Base-by-base conservation (phyloP, 2,329 filamentous ascomycete species). In the Ceratocystis cubensis region DNA sequence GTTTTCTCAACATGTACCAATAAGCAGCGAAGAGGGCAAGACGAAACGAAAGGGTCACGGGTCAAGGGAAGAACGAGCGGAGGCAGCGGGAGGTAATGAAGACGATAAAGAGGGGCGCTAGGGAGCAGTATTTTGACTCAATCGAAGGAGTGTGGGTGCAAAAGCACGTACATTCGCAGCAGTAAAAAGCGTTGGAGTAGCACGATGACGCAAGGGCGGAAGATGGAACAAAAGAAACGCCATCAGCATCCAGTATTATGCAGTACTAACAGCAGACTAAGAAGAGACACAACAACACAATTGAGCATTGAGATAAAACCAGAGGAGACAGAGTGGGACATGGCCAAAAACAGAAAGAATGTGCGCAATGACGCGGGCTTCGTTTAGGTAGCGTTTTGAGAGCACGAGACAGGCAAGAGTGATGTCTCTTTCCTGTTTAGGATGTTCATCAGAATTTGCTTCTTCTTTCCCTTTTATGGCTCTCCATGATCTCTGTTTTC, bases 391-490 rank as follows among this genome's bases (percentile, higher is more conserved):
- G 48, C 20, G 25, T 53, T 53, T 28, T 15, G 48, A 53, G 25
- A 53, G 48, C 48, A 53, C 30, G 28, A 59, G 30, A 53, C n/a
- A 22, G 15, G 56, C 56, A 59, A 30, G 28, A 59, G 17, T 8
- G 8, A 37, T 37, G 56, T 37, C 25, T 59, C 25, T 59, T 59
- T 30, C 56, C 56, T 59, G 15, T 59, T 59, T 59, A n/a, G 56
- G 56, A 41, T 8, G 10, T 30, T 2, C 20, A 28, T 15, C 48
- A 53, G 48, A 53, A 53, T 53, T 53, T 53, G 48, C 46, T 1
- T 48, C 48, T 28, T 53, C 10, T 53, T 53, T 10, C 6, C n/a
- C 28, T 59, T 37, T 59, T 37, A 8, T 2, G 6, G 17, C 15
- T 17, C n/a, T 10, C 22, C 50, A 4, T 15, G 8, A 15, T 57